phyloP scores from a whole-genome alignment of 306 rosid species.

The Bauhinia variegata region DNA sequence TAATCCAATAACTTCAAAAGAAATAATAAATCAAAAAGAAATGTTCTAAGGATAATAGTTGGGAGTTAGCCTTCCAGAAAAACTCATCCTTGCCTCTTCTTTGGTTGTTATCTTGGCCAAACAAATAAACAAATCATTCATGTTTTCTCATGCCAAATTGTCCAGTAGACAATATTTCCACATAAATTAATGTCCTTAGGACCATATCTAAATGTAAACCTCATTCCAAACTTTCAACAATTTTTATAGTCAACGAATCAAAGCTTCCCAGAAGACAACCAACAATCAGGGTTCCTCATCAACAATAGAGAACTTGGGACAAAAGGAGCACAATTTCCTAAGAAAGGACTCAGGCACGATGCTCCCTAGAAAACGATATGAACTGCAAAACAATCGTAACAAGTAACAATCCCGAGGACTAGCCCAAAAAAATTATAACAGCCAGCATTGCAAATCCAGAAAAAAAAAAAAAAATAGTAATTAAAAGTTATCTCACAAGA shows the following conservation, averaged over 20 bases:
- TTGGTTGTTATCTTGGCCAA: constrained; percentile 1
- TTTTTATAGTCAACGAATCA: background rate
- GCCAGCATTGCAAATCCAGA: constrained; percentile 4
- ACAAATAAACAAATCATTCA: too few species aligned
- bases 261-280: background rate
- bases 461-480: too few species aligned
- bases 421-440: background rate
- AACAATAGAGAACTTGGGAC: background rate
- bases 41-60: background rate
- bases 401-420: constrained; percentile 16
- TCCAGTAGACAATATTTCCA: too few species aligned
- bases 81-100: background rate
- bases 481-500: constrained; percentile 9
- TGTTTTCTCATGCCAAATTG: too few species aligned
- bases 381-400: background rate
- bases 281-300: constrained; percentile 16
- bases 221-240: background rate
- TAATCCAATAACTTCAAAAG: too few species aligned
- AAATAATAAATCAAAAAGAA: background rate
- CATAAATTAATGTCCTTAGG: too few species aligned
- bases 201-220: background rate
- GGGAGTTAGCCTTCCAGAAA: too few species aligned
- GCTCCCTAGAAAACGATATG: constrained; percentile 25
- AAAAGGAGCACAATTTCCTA: constrained; percentile 7
- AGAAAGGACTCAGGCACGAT: background rate